Base-by-base conservation (phyloP, 306 rosid genomes). In the Cotoneaster glaucophyllus region DNA sequence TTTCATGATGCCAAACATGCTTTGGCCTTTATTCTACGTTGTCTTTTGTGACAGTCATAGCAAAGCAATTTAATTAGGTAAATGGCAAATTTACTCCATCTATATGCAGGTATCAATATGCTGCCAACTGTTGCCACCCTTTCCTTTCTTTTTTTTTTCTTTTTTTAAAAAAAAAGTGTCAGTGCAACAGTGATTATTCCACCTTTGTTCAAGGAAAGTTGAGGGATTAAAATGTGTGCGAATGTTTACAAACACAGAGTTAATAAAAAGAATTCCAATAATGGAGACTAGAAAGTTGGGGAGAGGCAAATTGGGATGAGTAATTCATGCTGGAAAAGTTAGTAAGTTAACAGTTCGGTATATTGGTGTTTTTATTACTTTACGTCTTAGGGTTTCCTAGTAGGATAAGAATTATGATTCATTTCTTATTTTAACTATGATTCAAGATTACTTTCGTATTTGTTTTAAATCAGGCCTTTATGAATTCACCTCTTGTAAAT, bases 21-120 rank as follows among this genome's bases (percentile, higher is more conserved):
- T 72, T 69, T 69, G 43, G 29, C 77, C 88, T 79, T 82, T 85
- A 82, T 79, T 82, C 88, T 74, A 19, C 52, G 34, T 24, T 37
- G 14, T 75, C 50, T 72, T 72, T 69, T 71, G 53, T 34, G 37
- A 32, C 8, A 32, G 41, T 53, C 58, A 26, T 28, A 52, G 53
- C 52, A 56, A 75, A 75, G 53, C 80, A 58, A 64, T 31, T 64
- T 31, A 69, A 26, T 45, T 69, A 43, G 11, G 73, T 69, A 71
- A 74, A 67, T 57, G 59, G 71, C 39, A 43, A 67, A 45, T 81
- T 77, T 70, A 68, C 68, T 58, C 45, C 71, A 66, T 73, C 54
- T 15, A 11, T 52, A 48, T 48, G 44, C 62, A 37, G 75, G 71
- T 73, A 59, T 82, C 77, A 66, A 76, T 77, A 44, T 77, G 52